Base-by-base conservation (phyloP, 306 rosid species). In the Prosopis cineraria region DNA sequence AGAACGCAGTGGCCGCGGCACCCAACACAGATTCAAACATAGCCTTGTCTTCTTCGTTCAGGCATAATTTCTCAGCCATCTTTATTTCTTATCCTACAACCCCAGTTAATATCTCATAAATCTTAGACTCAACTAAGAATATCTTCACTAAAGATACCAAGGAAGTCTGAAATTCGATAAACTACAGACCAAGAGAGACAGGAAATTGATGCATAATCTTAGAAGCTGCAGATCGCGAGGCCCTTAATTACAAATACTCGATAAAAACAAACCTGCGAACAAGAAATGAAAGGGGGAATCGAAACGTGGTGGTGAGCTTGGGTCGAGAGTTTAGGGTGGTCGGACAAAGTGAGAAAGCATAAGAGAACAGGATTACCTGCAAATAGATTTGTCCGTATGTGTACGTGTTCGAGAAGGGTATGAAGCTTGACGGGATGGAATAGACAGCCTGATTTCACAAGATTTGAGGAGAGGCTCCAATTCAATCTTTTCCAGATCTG, bases 21-120 rank as follows among this genome's bases (percentile, higher is more conserved):
- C 98, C 99, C 75, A 95, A 47, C 22, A 95, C 92, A 65, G 97
- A 87, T 78, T 92, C 97, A 72, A 95, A 81, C 88, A 89, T 56
- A 50, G 78, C 93, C 81, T 86, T 95, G 5, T 88, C 97, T 78
- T 92, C 95, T 60, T 90, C 92, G 11, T 78, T 89, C 86, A 59
- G 83, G 91, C 91, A 95, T 75, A 95, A 88, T 40, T 84, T 92
- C 69, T 87, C 97, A 76, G 79, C 83, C 86, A 88, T 68, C 72
- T 75, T 77, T 65, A 68, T 76, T 78, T 70, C 81, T 65, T 65
- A 14, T 20, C 33, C 72, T 16, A 34, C 52, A 20, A 40, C 80
- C 77, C 19, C 70, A 69, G 30, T 63, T 43, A 83, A 41, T 71
- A 56, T 31, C 72, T 69, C 84, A 84, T 74, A 78, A 60, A 72